These are phyloP conservation scores for Pseudogymnoascus sp. DNA, from an alignment of 2,329 filamentous ascomycete genomes.

Conservation along the genomic window DNA sequence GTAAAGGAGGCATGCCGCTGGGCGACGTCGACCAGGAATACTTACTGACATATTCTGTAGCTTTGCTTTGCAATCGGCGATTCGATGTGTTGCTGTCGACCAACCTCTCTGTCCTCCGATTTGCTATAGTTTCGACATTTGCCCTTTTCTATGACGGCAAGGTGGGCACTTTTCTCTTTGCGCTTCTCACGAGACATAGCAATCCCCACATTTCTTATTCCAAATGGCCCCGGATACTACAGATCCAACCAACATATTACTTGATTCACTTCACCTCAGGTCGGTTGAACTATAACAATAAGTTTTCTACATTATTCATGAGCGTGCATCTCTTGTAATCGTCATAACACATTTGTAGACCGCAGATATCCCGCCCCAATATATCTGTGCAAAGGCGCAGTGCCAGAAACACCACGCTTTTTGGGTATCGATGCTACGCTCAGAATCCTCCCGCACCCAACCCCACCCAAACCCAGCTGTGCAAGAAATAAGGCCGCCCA, in stretches of 20 bases:
- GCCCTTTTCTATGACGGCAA: no score
- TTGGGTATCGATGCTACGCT: conserved; percentile 24
- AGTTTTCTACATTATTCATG: conserved; percentile 7
- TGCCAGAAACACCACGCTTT: conserved; percentile 11
- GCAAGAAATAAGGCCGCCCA: conserved; percentile 32
- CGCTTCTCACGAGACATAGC: no score
- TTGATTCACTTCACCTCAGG: background rate
- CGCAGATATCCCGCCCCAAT: background rate
- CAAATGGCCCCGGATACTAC: background rate
- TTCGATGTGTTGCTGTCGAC: no score
- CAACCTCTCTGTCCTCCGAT: no score
- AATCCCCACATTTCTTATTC: no score
- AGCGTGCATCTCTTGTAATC: background rate
- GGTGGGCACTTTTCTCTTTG: no score
- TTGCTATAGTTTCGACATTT: no score
- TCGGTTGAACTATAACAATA: background rate
- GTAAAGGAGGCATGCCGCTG: no score
- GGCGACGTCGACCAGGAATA: no score
- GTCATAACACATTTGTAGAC: conserved; percentile 4
- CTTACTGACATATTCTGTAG: no score
- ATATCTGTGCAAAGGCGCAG: conserved; percentile 1
- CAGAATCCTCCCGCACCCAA: conserved; percentile 16
- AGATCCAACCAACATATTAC: background rate
- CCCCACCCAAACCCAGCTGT: conserved; percentile 26
- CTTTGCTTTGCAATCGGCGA: no score